Base-by-base conservation (phyloP, 371 early-diverging fungal genomes). In the Saksenaea oblongispora region DNA sequence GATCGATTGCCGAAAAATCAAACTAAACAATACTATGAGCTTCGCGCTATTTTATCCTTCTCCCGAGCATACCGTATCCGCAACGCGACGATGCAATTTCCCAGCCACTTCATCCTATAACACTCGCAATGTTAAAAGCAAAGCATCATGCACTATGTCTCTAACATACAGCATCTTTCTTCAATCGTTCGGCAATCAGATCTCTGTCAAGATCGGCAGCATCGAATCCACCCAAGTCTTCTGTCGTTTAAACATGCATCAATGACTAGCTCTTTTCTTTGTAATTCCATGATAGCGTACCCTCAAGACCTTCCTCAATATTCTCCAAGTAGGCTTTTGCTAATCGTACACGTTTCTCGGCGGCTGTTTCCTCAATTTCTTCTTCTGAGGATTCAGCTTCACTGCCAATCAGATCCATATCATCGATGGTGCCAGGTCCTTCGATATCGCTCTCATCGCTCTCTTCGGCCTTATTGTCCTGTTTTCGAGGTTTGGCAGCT, bases 191-290 rank as follows among this genome's bases (percentile, higher is more conserved):
- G 11, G 96, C 93, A 69, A 98, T 94, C 58, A 97, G 77, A 65
- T 97, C 97, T 51, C 90, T 80, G 79, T 98, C 98, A 22, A 98
- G 86, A 61, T 94, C 92, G 53, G 85, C 92, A 7, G 97, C 98
- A 78, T 96, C 97, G 61, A 93, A 89, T 54, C 90, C 95, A 64
- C 73, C 85, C 18, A 84, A 75, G 47, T 86, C 86, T 44, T 83
- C 88, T 83, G 75, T 56, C 31, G 2, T 42, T 17, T 15, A 55
- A 44, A 14, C 1, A 41, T 54, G 7, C 31, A 36, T 59, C 35
- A 34, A 22, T 8, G 2, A 15, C 13, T 37, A 9, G n/a, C n/a
- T 31, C 31, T 2, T 31, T 22, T 27, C 14, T 39, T 26, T 34
- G 7, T 11, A 35, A 8, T 18, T 9, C 11, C 13, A 37, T 26